Base-by-base conservation (phyloP, 78 protist genomes). In the Dictyostelium purpureum region DNA sequence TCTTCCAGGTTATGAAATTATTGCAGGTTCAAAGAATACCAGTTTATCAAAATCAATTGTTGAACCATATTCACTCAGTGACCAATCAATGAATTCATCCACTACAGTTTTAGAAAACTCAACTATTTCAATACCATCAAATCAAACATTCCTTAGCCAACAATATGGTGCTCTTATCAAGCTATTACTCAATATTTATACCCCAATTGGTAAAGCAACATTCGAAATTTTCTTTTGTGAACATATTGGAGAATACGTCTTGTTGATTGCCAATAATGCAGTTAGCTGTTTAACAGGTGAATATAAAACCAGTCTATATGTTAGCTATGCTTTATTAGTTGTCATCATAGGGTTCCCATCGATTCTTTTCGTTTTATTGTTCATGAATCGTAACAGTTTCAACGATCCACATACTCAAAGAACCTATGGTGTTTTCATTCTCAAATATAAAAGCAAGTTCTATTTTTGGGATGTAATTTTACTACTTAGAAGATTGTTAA, bases 401-500 rank as follows among this genome's bases (percentile, higher is more conserved):
- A 28, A 67, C 10, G 57, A 82, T 18, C 57, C 61, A 24, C 61
- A 51, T 21, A 40, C 42, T 26, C 54, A 43, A 14, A 24, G 49
- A 18, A 67, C 43, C 70, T 81, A 81, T 67, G 89, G 89, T 52
- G 89, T 81, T 7, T 81, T 81, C 52, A 47, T 81, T 49, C 24
- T 67, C 18, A 81, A 81, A 26, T 81, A 81, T 35, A 81, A 67
- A 42, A 18, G 28, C 11, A 10, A 24, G 18, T 81, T 47, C 38
- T 81, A 81, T 78, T 81, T 56, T 67, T 81, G 89, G 89, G 89
- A 81, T 81, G 89, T 81, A 38, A 21, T 81, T 18, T 18, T 81
- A 42, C 35, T 81, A 67, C 28, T 65, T 35, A 26, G 89, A 65
- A 42, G 89, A 49, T 37, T 81, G 16, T 19, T 42, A 1, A 81